Percentiles rank a stretch among this genome's conserved stretches.
These are phyloP conservation scores for Helotiales sp. DNA, from an alignment of 2,329 filamentous ascomycete species.

Conservation along the genomic window DNA sequence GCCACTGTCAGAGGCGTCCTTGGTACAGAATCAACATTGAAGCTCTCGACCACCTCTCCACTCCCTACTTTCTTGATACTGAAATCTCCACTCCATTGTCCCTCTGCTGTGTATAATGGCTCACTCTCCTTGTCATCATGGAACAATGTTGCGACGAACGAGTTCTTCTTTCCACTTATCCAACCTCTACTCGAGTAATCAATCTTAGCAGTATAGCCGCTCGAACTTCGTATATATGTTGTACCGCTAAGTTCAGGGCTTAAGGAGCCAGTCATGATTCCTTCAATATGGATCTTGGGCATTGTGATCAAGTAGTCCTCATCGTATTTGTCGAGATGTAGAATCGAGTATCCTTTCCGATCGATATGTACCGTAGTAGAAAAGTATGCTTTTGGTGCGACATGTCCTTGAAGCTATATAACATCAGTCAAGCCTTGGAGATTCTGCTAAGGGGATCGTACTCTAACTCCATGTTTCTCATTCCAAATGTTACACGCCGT, in stretches of 20 bases:
- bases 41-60: constrained; percentile 54
- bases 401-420: constrained; percentile 71
- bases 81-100: constrained; percentile 86
- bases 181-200: constrained; percentile 93
- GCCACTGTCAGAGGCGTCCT: constrained; percentile 69
- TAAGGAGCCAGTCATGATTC: constrained; percentile 78
- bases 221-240: constrained; percentile 82
- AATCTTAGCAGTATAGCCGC: constrained; percentile 83
- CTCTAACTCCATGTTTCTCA: constrained; percentile 69
- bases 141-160: constrained; percentile 75
- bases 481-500: constrained; percentile 95
- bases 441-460: constrained; percentile 11
- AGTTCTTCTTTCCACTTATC: constrained; percentile 94
- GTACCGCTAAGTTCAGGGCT: constrained; percentile 87
- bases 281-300: constrained; percentile 88
- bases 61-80: constrained; percentile 68
- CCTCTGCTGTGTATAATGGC: constrained; percentile 75
- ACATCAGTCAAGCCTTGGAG: constrained; percentile 3
- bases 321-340: constrained; percentile 63
- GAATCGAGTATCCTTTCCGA: constrained; percentile 84
- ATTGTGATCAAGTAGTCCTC: constrained; percentile 84
- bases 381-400: constrained; percentile 93
- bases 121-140: constrained; percentile 68
- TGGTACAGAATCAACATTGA: constrained; percentile 55
- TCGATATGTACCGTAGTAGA: constrained; percentile 91